phyloP scores from a whole-genome alignment of 164 flowering plant species.

The Buxus sempervirens region DNA sequence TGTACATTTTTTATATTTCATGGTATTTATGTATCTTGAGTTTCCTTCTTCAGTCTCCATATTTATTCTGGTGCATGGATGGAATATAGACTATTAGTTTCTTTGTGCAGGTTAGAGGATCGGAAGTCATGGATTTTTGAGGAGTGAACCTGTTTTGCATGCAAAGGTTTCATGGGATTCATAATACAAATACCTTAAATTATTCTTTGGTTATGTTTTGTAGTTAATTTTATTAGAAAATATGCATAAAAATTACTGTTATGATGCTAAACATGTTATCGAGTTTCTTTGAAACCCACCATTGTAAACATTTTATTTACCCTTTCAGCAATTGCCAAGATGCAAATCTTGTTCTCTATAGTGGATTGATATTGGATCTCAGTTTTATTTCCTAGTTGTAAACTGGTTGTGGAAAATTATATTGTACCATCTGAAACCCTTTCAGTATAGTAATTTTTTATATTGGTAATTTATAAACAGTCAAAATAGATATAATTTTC shows the following conservation, averaged over 20 bases:
- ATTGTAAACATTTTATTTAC: background rate
- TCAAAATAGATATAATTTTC: no score
- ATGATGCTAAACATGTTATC: background rate
- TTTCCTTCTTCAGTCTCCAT: background rate
- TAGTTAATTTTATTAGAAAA: background rate
- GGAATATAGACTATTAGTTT: background rate
- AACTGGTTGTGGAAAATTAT: no score
- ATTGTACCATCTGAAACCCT: no score
- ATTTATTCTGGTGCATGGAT: background rate
- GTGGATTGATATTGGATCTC: no score
- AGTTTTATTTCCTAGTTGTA: no score
- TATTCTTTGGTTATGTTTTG: background rate
- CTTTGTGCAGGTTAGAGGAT: slow-evolving; percentile 10
- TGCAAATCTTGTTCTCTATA: background rate
- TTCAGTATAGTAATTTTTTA: background rate
- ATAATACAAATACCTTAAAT: no score
- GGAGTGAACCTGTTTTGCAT: background rate
- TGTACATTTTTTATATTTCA: no score
- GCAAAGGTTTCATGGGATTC: slow-evolving; percentile 4
- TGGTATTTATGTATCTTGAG: background rate
- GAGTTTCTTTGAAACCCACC: background rate
- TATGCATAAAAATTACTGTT: background rate
- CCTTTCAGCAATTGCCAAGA: background rate
- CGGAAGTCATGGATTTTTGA: background rate
- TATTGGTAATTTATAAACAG: background rate